Evolutionary conservation across 805 yeast species (phyloP).

Genomic region (Wickerhamomyces tratensis): DNA sequence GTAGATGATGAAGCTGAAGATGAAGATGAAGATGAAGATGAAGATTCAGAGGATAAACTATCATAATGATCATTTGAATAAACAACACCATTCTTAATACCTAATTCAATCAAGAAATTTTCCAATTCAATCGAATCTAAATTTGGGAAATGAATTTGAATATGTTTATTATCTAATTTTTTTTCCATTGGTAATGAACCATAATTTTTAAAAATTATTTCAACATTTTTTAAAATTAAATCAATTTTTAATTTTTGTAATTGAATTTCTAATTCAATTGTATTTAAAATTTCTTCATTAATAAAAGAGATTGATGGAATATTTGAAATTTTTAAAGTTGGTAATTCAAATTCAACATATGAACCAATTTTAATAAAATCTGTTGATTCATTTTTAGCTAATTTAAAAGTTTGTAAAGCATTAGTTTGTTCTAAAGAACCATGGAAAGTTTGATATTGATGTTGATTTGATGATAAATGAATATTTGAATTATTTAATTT

Average conservation of each 20-base stretch:
- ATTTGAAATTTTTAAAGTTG: conserved; percentile 22
- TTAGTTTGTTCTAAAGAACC: conserved; percentile 18
- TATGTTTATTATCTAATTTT: conserved; percentile 17
- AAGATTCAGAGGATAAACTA: neutral
- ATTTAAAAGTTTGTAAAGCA: conserved; percentile 21
- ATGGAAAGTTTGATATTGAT: conserved; percentile 5
- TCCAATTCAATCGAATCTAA: conserved; percentile 52
- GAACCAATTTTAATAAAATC: conserved; percentile 29
- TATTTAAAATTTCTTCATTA: conserved; percentile 32
- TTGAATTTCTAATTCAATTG: conserved; percentile 26
- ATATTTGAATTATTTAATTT: conserved; percentile 7
- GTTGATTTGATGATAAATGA: conserved; percentile 4
- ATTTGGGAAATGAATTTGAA: conserved; percentile 65
- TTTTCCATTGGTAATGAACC: conserved; percentile 59
- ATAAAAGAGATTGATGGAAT: conserved; percentile 33
- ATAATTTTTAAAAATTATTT: conserved; percentile 36
- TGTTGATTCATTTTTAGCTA: conserved; percentile 26
- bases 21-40: neutral
- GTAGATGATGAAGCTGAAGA: neutral
- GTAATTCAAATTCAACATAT: conserved; percentile 48
- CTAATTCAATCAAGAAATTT: conserved; percentile 44
- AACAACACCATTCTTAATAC: conserved; percentile 48
- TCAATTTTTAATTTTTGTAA: conserved; percentile 31
- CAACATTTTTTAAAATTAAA: conserved; percentile 33
- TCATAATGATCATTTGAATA: conserved; percentile 18